Conservation (phyloP, 495 filamentous ascomycete genomes). For the Evernia prunastri region DNA sequence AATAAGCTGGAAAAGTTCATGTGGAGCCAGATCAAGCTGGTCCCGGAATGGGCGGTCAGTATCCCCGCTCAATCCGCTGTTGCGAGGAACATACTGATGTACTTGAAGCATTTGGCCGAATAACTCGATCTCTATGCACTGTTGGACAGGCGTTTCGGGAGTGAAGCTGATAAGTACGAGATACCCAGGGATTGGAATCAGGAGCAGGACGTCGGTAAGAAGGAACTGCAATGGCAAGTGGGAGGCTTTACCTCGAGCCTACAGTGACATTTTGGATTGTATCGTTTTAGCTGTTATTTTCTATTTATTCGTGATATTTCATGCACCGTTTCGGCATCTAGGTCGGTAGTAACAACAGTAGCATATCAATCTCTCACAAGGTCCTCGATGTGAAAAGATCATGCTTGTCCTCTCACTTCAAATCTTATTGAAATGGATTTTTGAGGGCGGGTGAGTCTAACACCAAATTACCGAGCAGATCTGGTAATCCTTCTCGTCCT, state of each 20-base stretch:
- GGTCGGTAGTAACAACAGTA: not conserved
- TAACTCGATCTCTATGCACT: constrained; percentile 21
- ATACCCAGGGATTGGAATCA: constrained; percentile 4
- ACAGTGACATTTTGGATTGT: not conserved
- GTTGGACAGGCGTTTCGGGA: constrained; percentile 6
- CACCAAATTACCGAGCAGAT: not conserved
- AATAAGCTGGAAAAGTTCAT: constrained; percentile 96
- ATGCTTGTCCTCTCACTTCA: not conserved
- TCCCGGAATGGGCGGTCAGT: constrained; percentile 91
- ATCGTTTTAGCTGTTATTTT: not conserved
- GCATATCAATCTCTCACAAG: not conserved
- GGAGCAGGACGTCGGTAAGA: too few relatives aligned
- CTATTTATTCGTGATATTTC: not conserved
- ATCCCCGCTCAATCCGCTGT: not conserved
- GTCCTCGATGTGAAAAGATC: not conserved
- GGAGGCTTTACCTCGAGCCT: not conserved
- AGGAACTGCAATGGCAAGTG: not conserved
- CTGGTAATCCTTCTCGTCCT: not conserved
- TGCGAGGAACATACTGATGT: not conserved
- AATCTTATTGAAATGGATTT: not conserved
- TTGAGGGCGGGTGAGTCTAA: not conserved
- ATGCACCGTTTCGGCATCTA: not conserved
- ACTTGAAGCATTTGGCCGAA: constrained; percentile 42
- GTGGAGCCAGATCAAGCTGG: constrained; percentile 86
- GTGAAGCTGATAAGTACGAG: not conserved